Conservation (phyloP, 345 rosid species). For the Hibiscus mutabilis region DNA sequence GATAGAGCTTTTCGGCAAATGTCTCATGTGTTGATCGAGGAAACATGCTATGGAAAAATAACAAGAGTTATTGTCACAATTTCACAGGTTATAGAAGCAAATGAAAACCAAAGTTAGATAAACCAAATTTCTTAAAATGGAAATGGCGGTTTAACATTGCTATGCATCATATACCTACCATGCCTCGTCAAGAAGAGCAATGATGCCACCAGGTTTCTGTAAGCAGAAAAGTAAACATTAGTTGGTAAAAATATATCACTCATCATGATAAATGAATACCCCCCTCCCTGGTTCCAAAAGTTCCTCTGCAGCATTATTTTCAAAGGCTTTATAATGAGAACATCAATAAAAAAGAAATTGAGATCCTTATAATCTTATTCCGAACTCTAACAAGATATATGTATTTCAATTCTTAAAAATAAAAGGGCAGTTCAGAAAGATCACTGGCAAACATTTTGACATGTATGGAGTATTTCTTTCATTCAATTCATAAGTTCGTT, state of each 20-base stretch:
- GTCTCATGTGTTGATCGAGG: slow-evolving; percentile 97
- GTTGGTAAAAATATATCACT: slow-evolving; percentile 2
- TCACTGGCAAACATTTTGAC: neutral
- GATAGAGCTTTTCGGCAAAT: slow-evolving; percentile 90
- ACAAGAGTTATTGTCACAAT: slow-evolving; percentile 12
- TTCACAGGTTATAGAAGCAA: slow-evolving; percentile 1
- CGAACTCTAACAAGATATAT: neutral
- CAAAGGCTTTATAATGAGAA: neutral
- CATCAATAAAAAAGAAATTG: neutral
- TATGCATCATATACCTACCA: slow-evolving; percentile 49
- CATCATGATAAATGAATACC: neutral
- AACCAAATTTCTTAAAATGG: neutral
- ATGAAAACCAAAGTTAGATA: neutral
- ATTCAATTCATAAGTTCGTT: neutral
- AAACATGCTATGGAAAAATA: slow-evolving; percentile 65
- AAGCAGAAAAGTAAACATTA: slow-evolving; percentile 26
- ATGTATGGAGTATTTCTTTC: neutral
- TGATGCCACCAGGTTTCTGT: slow-evolving; percentile 98
- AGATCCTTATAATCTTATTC: neutral
- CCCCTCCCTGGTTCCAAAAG: neutral
- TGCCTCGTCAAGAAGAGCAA: slow-evolving; percentile 97
- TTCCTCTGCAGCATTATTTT: neutral
- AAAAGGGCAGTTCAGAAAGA: neutral
- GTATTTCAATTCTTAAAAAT: neutral
- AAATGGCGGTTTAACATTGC: neutral